Evolutionary conservation across 139 green algal genomes (phyloP).

Genomic region (Closterium sp.): DNA sequence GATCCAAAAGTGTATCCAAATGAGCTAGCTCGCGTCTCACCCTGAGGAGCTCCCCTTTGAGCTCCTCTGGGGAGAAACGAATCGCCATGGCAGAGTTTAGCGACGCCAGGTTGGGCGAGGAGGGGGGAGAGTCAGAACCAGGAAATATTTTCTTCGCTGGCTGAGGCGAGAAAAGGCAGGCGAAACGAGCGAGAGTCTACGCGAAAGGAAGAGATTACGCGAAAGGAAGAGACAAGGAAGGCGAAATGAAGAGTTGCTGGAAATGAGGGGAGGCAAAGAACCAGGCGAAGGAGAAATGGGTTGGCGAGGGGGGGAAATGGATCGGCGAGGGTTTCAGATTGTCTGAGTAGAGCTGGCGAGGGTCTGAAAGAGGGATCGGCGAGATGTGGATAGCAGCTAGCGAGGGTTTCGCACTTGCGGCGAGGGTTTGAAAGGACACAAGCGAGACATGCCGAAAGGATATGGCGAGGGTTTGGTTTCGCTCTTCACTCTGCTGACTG

Average conservation of each 20-base stretch:
- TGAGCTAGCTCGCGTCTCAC: slow-evolving; percentile 24
- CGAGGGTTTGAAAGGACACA: neutral
- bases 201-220: neutral
- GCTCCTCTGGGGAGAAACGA: slow-evolving; percentile 14
- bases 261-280: neutral
- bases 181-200: neutral
- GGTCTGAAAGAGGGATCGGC: neutral
- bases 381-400: neutral
- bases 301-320: neutral
- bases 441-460: neutral
- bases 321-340: neutral
- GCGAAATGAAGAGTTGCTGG: no score
- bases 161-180: neutral
- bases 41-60: slow-evolving; percentile 30
- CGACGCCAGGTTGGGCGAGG: neutral
- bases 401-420: neutral
- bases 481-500: neutral
- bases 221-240: no score
- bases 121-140: neutral
- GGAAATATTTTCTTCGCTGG: neutral
- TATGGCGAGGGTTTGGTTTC: neutral
- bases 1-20: neutral
- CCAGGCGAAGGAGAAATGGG: neutral
- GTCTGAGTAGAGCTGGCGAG: neutral
- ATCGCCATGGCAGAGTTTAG: neutral